Conservation (phyloP, 129 eudicot genomes). For the Scalesia atractyloides region DNA sequence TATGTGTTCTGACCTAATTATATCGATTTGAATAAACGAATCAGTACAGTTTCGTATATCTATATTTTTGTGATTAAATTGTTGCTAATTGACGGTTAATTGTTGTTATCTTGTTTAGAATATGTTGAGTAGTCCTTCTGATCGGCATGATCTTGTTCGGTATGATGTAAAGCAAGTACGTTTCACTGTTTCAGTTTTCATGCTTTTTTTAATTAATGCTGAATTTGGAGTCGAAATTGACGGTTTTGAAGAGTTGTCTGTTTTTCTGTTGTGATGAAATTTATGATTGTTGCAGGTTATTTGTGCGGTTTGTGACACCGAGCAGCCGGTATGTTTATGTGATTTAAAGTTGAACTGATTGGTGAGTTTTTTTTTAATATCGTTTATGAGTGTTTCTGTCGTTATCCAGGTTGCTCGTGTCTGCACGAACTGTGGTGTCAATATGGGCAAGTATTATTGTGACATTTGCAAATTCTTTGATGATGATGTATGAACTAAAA, state of each 20-base stretch:
- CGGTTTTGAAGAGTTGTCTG: background rate
- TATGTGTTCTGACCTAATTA: constrained; percentile 2
- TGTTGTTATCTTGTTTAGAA: constrained; percentile 41
- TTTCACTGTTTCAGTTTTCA: constrained; percentile 2
- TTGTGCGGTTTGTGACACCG: constrained; percentile 93
- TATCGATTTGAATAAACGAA: background rate
- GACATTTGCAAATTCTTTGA: constrained; percentile 89
- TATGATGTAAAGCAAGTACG: constrained; percentile 79
- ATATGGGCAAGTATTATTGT: constrained; percentile 95
- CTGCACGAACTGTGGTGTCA: constrained; percentile 95
- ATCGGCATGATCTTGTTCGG: constrained; percentile 84
- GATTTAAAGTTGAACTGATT: constrained; percentile 21
- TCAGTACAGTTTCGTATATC: constrained; percentile 20
- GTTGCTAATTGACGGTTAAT: constrained; percentile 1
- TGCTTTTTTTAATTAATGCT: background rate
- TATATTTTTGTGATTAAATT: constrained; percentile 8
- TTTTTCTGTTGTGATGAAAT: background rate
- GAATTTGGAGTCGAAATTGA: background rate
- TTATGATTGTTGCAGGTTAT: constrained; percentile 65
- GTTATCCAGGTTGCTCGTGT: constrained; percentile 64
- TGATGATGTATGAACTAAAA: constrained; percentile 63
- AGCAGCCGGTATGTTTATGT: constrained; percentile 73
- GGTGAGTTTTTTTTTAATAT: background rate
- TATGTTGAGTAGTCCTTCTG: constrained; percentile 54
- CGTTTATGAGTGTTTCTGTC: constrained; percentile 4